Evolutionary conservation across 2,329 filamentous ascomycete species (phyloP), one percentile per base, ranked within the genome.

Genomic region (Scopulariopsis brevicaulis): DNA sequence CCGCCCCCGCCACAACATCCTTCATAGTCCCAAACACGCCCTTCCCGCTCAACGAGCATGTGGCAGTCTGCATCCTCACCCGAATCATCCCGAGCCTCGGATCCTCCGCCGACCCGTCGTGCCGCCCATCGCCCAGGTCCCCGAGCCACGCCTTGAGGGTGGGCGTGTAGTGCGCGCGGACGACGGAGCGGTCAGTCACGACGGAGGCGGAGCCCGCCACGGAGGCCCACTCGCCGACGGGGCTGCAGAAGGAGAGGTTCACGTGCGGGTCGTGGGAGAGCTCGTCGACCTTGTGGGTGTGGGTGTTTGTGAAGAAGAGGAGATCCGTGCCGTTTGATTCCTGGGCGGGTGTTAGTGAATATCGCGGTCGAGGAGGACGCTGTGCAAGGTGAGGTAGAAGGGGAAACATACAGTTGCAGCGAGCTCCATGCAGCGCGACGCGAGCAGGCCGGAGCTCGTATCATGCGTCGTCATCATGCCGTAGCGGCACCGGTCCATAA

Each of bases 261-360:
- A 91, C 80, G 64, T 89, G 81, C 0, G 85, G 76, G 70, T 95
- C 85, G 59, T 77, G 76, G 59, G 82, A 77, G 50, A 96, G 79
- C 67, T 96, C 90, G 70, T 90, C 81, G 5, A 89, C 91, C 79
- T 96, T 96, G 73, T 89, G 84, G 11, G 89, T 91, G 69, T 93
- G 88, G 62, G 89, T 91, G 77, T 96, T 96, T 67, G 90, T 91
- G 77, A 94, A 87, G 80, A 96, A 96, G 70, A 96, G 81, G 59
- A 94, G 81, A 69, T 95, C 90, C 59, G 91, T 79, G 66, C 88
- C 87, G 62, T 85, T 86, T 61, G 79, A 77, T 73, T 95, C 90
- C 88, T 93, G 61, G 2, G 15, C 18, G 34, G 7, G 34, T 43
- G n/a, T 55, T 48, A 56, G 54, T 46, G 37, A n/a, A 14, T 14